A percentile compares a stretch with the other conserved stretches of the same genome.
These are phyloP conservation scores for Wickerhamomyces queroliae DNA, from an alignment of 805 yeast genomes.

Conservation along the genomic window DNA sequence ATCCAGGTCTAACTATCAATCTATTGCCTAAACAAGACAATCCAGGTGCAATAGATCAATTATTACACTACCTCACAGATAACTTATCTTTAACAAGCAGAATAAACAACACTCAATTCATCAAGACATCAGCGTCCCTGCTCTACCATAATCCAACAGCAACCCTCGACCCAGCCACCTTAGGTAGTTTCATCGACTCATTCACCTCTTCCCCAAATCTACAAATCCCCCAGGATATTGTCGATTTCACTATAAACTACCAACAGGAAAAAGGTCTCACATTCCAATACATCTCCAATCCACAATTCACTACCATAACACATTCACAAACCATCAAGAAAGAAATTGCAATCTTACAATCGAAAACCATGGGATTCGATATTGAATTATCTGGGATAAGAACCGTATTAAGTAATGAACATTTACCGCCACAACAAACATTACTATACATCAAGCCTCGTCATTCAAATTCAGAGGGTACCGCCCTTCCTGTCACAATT, in stretches of 20 bases:
- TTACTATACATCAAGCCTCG: slow-evolving; percentile 19
- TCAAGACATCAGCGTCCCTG: not conserved
- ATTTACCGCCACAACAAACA: slow-evolving; percentile 18
- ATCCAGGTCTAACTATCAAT: not conserved
- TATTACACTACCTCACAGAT: no score
- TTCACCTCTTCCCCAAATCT: no score
- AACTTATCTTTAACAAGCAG: no score
- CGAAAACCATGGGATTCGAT: slow-evolving; percentile 10
- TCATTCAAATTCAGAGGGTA: no score
- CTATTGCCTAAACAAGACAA: not conserved
- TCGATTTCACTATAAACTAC: slow-evolving; percentile 16
- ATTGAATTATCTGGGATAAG: slow-evolving; percentile 19
- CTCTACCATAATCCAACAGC: not conserved
- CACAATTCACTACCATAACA: slow-evolving; percentile 11
- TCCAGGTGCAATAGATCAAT: not conserved
- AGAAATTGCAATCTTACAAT: slow-evolving; percentile 20
- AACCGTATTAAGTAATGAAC: slow-evolving; percentile 9
- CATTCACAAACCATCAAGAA: slow-evolving; percentile 8
- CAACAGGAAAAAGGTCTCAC: slow-evolving; percentile 5
- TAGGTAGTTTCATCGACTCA: no score
- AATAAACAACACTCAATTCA: not conserved
- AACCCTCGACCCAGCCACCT: no score
- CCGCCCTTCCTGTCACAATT: slow-evolving; percentile 2
- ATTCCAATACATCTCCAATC: slow-evolving; percentile 16
- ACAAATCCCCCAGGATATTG: no score